Conservation (phyloP, 2,329 filamentous ascomycete genomes). For the Venturia nashicola region DNA sequence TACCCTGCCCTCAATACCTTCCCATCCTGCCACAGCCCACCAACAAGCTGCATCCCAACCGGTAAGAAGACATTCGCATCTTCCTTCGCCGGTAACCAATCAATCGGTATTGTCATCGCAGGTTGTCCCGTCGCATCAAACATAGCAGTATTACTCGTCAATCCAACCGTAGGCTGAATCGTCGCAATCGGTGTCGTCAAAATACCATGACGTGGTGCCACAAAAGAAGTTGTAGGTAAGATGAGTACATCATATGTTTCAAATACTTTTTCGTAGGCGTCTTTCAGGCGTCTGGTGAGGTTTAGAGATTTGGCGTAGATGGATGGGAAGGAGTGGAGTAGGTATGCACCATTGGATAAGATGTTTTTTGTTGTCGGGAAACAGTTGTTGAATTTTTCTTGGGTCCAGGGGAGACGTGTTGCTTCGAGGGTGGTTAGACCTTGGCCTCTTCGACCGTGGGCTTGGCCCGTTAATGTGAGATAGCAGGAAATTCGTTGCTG, state of each 20-base stretch:
- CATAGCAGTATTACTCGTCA: slow-evolving; percentile 19
- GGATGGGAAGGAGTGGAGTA: slow-evolving; percentile 24
- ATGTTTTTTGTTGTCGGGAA: slow-evolving; percentile 40
- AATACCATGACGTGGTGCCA: slow-evolving; percentile 14
- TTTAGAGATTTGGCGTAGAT: slow-evolving; percentile 31
- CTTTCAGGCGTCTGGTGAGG: slow-evolving; percentile 25
- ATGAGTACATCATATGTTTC: slow-evolving; percentile 27
- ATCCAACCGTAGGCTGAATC: slow-evolving; percentile 18
- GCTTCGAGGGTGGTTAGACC: slow-evolving; percentile 36
- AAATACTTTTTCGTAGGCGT: slow-evolving; percentile 26
- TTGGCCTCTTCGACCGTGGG: slow-evolving; percentile 29
- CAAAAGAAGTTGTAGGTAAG: slow-evolving; percentile 24
- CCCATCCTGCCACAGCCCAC: slow-evolving; percentile 24
- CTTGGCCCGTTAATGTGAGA: slow-evolving; percentile 27
- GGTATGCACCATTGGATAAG: slow-evolving; percentile 29
- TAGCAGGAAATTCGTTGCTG: slow-evolving; percentile 22
- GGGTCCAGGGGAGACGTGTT: slow-evolving; percentile 35
- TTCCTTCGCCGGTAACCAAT: slow-evolving; percentile 13
- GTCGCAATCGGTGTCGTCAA: slow-evolving; percentile 17
- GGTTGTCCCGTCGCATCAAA: slow-evolving; percentile 22
- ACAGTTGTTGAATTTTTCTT: slow-evolving; percentile 32
- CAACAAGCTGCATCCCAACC: slow-evolving; percentile 28
- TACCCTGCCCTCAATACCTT: slow-evolving; percentile 18
- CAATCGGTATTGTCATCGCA: slow-evolving; percentile 18
- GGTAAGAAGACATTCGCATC: slow-evolving; percentile 19